phyloP scores from a whole-genome alignment of 2,329 filamentous ascomycete genomes.

The Malbranchea zuffiana region DNA sequence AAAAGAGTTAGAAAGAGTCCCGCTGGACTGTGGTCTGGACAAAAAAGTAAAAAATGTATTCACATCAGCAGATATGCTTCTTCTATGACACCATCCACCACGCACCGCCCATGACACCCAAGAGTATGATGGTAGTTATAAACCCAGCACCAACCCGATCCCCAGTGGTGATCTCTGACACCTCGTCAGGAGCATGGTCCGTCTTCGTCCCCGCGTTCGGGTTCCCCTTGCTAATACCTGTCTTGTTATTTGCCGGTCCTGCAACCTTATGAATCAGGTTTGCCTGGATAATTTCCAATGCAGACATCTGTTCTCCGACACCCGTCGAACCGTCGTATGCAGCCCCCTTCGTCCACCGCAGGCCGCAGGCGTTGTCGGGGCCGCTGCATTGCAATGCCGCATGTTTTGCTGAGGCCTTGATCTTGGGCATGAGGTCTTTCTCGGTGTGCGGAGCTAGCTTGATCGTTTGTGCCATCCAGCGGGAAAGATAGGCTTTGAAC shows the following conservation, averaged over 20 bases:
- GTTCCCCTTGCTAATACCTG: slow-evolving; percentile 43
- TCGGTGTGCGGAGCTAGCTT: slow-evolving; percentile 49
- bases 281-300: slow-evolving; percentile 53
- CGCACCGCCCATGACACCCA: slow-evolving; percentile 45
- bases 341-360: slow-evolving; percentile 32
- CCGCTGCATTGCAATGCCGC: slow-evolving; percentile 36
- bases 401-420: slow-evolving; percentile 43
- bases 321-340: slow-evolving; percentile 50
- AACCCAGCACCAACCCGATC: slow-evolving; percentile 61
- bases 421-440: slow-evolving; percentile 41
- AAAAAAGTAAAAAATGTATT: no score
- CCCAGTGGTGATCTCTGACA: slow-evolving; percentile 43
- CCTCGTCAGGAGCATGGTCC: slow-evolving; percentile 28
- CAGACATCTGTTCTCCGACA: slow-evolving; percentile 61
- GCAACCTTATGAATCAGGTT: slow-evolving; percentile 36
- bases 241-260: slow-evolving; percentile 34
- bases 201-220: slow-evolving; percentile 27
- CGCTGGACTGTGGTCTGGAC: no score
- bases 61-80: background rate
- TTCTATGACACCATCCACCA: slow-evolving; percentile 41
- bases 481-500: slow-evolving; percentile 55
- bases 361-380: slow-evolving; percentile 18
- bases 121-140: slow-evolving; percentile 48
- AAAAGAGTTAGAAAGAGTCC: no score
- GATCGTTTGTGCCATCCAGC: slow-evolving; percentile 48